Percentiles rank a stretch among this genome's conserved stretches.
These are phyloP conservation scores for Craspedostauros australis DNA, from an alignment of 108 stramenopile genomes.

Conservation along the genomic window DNA sequence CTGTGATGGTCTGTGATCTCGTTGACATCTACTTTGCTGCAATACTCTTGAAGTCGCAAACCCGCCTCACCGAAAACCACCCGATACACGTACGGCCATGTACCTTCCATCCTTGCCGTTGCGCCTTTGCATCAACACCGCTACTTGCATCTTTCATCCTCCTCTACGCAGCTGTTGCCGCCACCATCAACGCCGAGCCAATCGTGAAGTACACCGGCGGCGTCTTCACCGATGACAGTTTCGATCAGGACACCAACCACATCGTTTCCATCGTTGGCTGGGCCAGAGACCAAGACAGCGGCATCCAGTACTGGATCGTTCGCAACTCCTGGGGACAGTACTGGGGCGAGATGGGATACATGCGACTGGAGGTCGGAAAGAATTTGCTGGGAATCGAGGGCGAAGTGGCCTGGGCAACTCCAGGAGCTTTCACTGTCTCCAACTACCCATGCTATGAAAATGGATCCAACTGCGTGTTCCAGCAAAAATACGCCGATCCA, in stretches of 20 bases:
- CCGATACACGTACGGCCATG: too few relatives aligned
- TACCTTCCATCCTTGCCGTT: too few relatives aligned
- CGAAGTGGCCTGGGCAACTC: conserved; percentile 74
- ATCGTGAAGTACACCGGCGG: conserved; percentile 73
- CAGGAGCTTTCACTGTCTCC: conserved; percentile 45
- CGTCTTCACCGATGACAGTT: conserved; percentile 53
- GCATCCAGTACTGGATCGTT: conserved; percentile 81
- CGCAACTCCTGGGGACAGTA: conserved; percentile 68
- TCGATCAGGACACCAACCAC: conserved; percentile 70
- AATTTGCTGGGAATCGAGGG: conserved; percentile 84
- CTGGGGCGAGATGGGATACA: conserved; percentile 53
- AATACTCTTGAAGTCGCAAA: too few relatives aligned
- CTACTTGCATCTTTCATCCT: too few relatives aligned
- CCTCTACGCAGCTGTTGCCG: too few relatives aligned
- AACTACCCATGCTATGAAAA: conserved; percentile 57
- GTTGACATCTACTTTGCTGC: too few relatives aligned
- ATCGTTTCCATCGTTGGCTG: conserved; percentile 90
- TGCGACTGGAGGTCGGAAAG: conserved; percentile 57
- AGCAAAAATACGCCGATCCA: too few relatives aligned
- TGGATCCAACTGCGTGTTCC: conserved; percentile 51
- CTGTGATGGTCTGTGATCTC: too few relatives aligned
- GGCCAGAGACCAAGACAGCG: conserved; percentile 67
- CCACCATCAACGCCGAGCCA: conserved; percentile 80
- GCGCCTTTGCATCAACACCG: too few relatives aligned
- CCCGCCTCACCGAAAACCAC: too few relatives aligned